Evolutionary conservation across 306 rosid genomes (phyloP), one percentile per base, ranked within the genome.

Genomic region (Fragaria iinumae): DNA sequence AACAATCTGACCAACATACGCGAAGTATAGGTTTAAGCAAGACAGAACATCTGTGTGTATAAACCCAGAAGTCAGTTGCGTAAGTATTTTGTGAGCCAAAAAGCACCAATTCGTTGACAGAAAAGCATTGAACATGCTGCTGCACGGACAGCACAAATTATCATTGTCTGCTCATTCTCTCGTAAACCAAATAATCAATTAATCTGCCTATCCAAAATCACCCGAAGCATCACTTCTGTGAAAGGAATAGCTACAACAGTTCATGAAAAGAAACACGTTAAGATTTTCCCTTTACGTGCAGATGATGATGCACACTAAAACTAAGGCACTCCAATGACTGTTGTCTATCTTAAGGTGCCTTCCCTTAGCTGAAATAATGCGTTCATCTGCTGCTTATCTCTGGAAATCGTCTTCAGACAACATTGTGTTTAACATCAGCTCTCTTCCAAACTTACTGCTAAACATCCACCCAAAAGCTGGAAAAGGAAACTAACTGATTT

Each of bases 291-390:
- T 72, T 49, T 71, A 18, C 12, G 16, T 38, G 4, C 38, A 6
- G 49, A 71, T 70, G 45, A 48, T 32, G 44, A 49, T 11, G 75
- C 29, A 4, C 45, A 49, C 83, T 69, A 44, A 14, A 43, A 55
- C n/a, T 60, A 64, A 55, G 57, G 29, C 44, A 71, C 65, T 76
- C 48, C 64, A 74, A 68, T 45, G 5, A 48, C 57, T 57, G 44
- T 74, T 43, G 41, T 78, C 67, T 67, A 72, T 49, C 81, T 81
- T 71, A 36, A 77, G 38, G 71, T n/a, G n/a, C 25, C 68, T 44
- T 45, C 76, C 71, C 79, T 72, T 55, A 62, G 69, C 53, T 1
- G 67, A 71, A 53, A 73, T 70, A 57, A 75, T 41, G 69, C 0
- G 0, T 6, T 52, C 4, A 63, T 20, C 25, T 16, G 8, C 7